These are phyloP conservation scores for Hirschfeldia incana DNA, from an alignment of 345 rosid species.

Conservation along the genomic window DNA sequence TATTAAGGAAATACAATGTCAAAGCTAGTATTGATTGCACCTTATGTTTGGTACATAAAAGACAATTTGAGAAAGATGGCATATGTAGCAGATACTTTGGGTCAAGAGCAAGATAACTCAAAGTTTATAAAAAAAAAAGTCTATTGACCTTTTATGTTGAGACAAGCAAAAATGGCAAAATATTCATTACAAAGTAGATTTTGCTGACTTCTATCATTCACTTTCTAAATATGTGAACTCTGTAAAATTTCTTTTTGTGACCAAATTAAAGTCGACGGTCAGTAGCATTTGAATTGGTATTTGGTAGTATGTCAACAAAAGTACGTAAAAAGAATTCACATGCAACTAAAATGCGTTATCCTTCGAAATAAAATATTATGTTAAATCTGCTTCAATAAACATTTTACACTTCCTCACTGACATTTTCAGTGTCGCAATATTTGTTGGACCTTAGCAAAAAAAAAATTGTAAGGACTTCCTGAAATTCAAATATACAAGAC, in stretches of 20 bases:
- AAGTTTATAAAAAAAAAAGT: background rate
- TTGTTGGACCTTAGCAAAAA: no score
- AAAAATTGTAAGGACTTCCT: background rate
- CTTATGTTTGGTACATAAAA: background rate
- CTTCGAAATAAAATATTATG: background rate
- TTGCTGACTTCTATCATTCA: conserved; percentile 16
- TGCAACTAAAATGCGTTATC: background rate
- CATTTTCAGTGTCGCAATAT: background rate
- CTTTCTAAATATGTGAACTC: background rate
- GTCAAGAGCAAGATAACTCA: background rate
- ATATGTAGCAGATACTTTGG: background rate
- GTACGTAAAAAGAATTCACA: conserved; percentile 5
- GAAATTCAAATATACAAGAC: background rate
- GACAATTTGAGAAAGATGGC: background rate
- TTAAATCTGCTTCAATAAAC: background rate
- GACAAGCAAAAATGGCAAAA: background rate
- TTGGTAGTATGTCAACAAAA: background rate
- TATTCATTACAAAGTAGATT: background rate
- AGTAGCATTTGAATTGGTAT: conserved; percentile 11
- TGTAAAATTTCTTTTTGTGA: background rate
- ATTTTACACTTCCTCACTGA: conserved; percentile 1
- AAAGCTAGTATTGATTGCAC: background rate
- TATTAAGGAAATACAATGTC: background rate
- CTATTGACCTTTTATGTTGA: background rate
- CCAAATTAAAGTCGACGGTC: conserved; percentile 5